These are phyloP conservation scores for Gossypium schwendimanii DNA, from an alignment of 441 rosid genomes.

Conservation along the genomic window DNA sequence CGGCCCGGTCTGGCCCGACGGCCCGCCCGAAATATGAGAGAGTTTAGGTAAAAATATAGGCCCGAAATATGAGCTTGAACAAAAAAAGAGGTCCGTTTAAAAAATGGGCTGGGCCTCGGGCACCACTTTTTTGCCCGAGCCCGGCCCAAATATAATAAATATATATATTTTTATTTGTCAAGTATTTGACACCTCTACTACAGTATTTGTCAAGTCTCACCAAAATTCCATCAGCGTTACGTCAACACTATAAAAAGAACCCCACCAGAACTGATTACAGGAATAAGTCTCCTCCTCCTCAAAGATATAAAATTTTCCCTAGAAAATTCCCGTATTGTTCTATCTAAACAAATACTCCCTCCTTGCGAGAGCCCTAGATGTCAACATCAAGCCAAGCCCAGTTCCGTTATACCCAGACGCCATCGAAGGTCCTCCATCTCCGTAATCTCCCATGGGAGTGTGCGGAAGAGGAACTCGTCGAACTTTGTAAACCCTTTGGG, in stretches of 20 bases:
- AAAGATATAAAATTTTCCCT: not conserved
- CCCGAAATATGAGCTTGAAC: too few species aligned
- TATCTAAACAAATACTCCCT: slow-evolving; percentile 14
- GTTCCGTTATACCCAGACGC: slow-evolving; percentile 93
- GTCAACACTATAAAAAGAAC: not conserved
- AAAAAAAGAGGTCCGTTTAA: too few species aligned
- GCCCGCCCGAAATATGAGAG: too few species aligned
- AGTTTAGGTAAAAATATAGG: too few species aligned
- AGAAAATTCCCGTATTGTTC: slow-evolving; percentile 17
- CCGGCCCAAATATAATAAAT: too few species aligned
- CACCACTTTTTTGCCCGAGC: too few species aligned
- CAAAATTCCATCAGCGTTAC: not conserved
- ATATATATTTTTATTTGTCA: too few species aligned
- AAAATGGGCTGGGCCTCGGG: too few species aligned
- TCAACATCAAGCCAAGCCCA: slow-evolving; percentile 74
- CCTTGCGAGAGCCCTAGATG: slow-evolving; percentile 35
- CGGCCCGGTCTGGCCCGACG: too few species aligned
- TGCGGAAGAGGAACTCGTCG: slow-evolving; percentile 82
- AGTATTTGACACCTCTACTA: too few species aligned
- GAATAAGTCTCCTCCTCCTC: not conserved
- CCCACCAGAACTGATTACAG: not conserved
- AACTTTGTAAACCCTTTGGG: slow-evolving; percentile 88
- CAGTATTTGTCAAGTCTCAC: not conserved
- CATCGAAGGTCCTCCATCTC: slow-evolving; percentile 89
- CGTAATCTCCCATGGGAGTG: slow-evolving; percentile 97